A percentile compares a stretch with the other conserved stretches of the same genome.
Conservation (phyloP, 2,329 filamentous ascomycete genomes). For the Chaetomium sp. region DNA sequence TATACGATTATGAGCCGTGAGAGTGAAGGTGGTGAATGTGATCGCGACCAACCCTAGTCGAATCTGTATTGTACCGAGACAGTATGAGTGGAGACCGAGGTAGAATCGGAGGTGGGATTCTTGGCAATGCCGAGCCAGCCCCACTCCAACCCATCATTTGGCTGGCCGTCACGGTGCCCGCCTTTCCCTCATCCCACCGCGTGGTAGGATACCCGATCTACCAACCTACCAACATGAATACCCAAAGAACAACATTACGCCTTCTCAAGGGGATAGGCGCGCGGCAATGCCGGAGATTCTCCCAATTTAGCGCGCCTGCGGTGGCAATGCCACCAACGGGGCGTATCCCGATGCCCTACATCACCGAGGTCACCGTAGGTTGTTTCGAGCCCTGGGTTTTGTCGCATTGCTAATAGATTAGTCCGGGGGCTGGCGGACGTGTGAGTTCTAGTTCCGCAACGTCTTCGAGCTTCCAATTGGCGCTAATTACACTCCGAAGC, state of each 20-base stretch:
- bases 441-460: slow-evolving; percentile 51
- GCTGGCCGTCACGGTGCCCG: not conserved
- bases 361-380: slow-evolving; percentile 57
- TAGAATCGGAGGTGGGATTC: not conserved
- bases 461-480: slow-evolving; percentile 9
- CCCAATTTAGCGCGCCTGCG: slow-evolving; percentile 43
- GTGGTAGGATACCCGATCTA: not conserved
- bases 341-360: slow-evolving; percentile 61
- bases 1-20: not conserved
- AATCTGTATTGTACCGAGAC: no score
- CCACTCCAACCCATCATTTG: not conserved
- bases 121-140: not conserved
- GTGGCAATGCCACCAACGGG: slow-evolving; percentile 36
- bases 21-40: not conserved
- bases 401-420: slow-evolving; percentile 45
- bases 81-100: no score
- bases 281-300: slow-evolving; percentile 47
- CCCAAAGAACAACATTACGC: slow-evolving; percentile 40
- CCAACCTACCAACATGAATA: slow-evolving; percentile 41
- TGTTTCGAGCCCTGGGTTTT: slow-evolving; percentile 12
- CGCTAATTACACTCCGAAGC: slow-evolving; percentile 51
- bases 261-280: slow-evolving; percentile 42
- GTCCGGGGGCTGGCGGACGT: slow-evolving; percentile 77
- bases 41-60: not conserved
- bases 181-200: not conserved